Evolutionary conservation across 1,284 basidiomycete species (phyloP).

Genomic region (Trichosporon coremiiforme): DNA sequence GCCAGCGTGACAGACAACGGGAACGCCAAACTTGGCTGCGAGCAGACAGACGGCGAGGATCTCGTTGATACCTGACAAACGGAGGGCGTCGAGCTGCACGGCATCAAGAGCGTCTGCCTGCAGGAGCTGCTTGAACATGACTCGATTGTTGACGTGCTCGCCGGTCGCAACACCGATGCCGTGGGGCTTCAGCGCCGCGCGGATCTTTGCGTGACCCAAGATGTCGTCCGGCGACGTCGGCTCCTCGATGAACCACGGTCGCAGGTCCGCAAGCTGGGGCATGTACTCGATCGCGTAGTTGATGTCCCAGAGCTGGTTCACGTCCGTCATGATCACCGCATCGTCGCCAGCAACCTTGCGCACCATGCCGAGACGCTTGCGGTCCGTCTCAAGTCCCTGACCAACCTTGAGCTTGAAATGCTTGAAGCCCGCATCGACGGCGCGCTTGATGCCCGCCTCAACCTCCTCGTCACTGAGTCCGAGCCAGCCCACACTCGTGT

Average conservation of each 20-base stretch:
- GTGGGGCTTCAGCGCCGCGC: slow-evolving; percentile 67
- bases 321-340: slow-evolving; percentile 58
- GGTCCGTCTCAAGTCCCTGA: slow-evolving; percentile 71
- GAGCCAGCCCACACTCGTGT: slow-evolving; percentile 90
- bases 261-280: slow-evolving; percentile 70
- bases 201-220: slow-evolving; percentile 60
- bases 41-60: slow-evolving; percentile 84
- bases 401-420: slow-evolving; percentile 97
- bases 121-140: slow-evolving; percentile 88
- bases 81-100: slow-evolving; percentile 87
- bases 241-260: slow-evolving; percentile 94
- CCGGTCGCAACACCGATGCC: slow-evolving; percentile 91
- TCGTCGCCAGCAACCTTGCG: slow-evolving; percentile 89
- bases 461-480: slow-evolving; percentile 80
- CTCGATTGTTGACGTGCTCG: slow-evolving; percentile 86
- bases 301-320: slow-evolving; percentile 78
- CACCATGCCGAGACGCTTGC: slow-evolving; percentile 80
- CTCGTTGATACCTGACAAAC: slow-evolving; percentile 88
- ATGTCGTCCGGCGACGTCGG: slow-evolving; percentile 86
- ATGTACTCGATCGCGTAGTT: slow-evolving; percentile 84
- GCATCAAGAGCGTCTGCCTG: slow-evolving; percentile 91
- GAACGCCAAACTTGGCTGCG: slow-evolving; percentile 79
- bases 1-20: slow-evolving; percentile 89
- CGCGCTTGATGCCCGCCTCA: slow-evolving; percentile 75
- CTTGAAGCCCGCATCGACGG: slow-evolving; percentile 78